phyloP scores from a whole-genome alignment of 108 stramenopile genomes.

The Stephanodiscus triporus region DNA sequence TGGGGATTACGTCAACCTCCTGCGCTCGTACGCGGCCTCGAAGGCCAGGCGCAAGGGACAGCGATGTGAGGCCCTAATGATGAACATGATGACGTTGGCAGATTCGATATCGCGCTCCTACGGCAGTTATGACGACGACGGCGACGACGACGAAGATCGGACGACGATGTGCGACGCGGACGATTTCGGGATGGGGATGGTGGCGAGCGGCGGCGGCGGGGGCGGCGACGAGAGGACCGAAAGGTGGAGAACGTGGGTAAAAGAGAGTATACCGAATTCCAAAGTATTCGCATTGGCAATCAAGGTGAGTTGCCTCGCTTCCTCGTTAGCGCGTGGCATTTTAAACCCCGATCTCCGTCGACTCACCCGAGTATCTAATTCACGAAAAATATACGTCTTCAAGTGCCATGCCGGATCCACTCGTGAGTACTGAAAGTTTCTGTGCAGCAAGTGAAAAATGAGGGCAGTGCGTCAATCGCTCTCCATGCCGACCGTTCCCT shows the following conservation, averaged over 20 bases:
- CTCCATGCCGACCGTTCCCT: not conserved
- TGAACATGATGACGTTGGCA: constrained; percentile 47
- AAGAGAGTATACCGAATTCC: constrained; percentile 45
- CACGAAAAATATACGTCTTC: not conserved
- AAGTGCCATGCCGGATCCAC: constrained; percentile 55
- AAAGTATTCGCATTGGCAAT: constrained; percentile 52
- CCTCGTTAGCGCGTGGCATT: not conserved
- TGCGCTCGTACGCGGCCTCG: constrained; percentile 43
- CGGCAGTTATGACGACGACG: not conserved
- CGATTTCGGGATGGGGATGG: constrained; percentile 25
- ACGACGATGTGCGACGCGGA: constrained; percentile 1
- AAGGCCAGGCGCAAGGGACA: constrained; percentile 54
- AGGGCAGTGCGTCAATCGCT: not conserved
- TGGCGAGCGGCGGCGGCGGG: constrained; percentile 1
- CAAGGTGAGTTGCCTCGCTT: constrained; percentile 9
- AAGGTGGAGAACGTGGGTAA: constrained; percentile 28
- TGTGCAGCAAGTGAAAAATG: not conserved
- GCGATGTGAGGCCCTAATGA: constrained; percentile 36
- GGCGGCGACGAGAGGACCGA: not conserved
- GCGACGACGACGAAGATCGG: constrained; percentile 1
- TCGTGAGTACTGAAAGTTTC: constrained; percentile 29
- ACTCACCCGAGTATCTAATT: not conserved
- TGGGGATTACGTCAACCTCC: constrained; percentile 48
- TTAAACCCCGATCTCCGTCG: too few species aligned
- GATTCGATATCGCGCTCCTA: constrained; percentile 14